A percentile compares a stretch with the other conserved stretches of the same genome.
Evolutionary conservation across 1,284 basidiomycete species (phyloP).

Genomic region (Abortiporus biennis): DNA sequence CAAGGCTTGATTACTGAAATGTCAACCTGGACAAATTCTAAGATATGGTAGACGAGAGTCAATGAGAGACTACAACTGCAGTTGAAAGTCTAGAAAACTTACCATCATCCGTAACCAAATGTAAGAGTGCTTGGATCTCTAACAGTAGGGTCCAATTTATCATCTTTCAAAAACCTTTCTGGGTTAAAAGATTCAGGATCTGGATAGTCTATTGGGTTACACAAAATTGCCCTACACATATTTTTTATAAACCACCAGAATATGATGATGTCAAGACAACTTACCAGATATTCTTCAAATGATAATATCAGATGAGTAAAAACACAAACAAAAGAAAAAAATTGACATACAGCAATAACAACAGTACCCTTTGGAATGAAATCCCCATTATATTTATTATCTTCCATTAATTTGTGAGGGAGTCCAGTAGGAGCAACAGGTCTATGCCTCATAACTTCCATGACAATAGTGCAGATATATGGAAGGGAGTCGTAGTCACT

Average conservation of each 20-base stretch:
- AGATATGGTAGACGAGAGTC: not conserved
- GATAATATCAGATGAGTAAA: too few relatives aligned
- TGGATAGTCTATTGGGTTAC: constrained; percentile 15
- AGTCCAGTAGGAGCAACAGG: constrained; percentile 20
- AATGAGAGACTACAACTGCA: not conserved
- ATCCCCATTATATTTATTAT: constrained; percentile 22
- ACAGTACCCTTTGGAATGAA: constrained; percentile 21
- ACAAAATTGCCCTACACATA: constrained; percentile 15
- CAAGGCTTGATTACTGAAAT: constrained; percentile 2
- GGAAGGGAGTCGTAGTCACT: constrained; percentile 24
- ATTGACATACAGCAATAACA: constrained; percentile 12
- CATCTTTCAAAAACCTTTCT: constrained; percentile 16
- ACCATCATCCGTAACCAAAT: constrained; percentile 5
- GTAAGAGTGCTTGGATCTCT: constrained; percentile 5
- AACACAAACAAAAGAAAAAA: too few relatives aligned
- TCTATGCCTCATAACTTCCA: constrained; percentile 29
- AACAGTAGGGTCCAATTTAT: constrained; percentile 5
- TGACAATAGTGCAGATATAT: constrained; percentile 30
- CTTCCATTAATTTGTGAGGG: constrained; percentile 22
- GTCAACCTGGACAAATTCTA: constrained; percentile 5
- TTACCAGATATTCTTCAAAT: constrained; percentile 5
- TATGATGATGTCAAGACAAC: not conserved
- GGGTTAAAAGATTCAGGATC: constrained; percentile 19
- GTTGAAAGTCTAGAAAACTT: not conserved
- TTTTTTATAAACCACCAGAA: not conserved